Percentiles rank a stretch among this genome's conserved stretches.
Conservation (phyloP, 768 basidiomycete genomes). For the Zangia roseola region DNA sequence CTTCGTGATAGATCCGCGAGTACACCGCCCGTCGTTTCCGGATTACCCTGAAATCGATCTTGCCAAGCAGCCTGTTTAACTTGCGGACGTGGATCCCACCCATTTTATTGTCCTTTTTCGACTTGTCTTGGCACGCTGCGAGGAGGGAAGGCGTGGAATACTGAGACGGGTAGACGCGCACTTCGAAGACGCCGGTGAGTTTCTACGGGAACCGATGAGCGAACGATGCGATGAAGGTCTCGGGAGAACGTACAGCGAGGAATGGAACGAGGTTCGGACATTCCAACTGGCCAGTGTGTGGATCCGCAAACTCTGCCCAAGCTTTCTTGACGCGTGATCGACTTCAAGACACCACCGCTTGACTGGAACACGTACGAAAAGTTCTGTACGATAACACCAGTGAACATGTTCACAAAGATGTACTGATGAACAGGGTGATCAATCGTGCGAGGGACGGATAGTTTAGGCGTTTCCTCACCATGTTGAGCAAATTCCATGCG, state of each 20-base stretch:
- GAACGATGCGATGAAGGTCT: no score
- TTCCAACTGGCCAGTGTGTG: slow-evolving; percentile 75
- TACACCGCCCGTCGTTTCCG: slow-evolving; percentile 68
- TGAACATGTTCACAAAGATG: slow-evolving; percentile 95
- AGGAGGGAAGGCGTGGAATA: slow-evolving; percentile 62
- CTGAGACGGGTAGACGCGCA: slow-evolving; percentile 76
- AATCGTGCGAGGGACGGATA: slow-evolving; percentile 13
- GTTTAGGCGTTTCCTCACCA: slow-evolving; percentile 54
- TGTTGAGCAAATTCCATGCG: slow-evolving; percentile 92
- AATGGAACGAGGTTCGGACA: slow-evolving; percentile 71
- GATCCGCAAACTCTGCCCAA: slow-evolving; percentile 84
- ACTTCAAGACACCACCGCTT: slow-evolving; percentile 67
- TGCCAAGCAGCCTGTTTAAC: slow-evolving; percentile 54
- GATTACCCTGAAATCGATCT: slow-evolving; percentile 64
- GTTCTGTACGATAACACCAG: slow-evolving; percentile 93
- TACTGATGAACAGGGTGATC: slow-evolving; percentile 50
- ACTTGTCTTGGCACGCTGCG: slow-evolving; percentile 43
- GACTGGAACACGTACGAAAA: slow-evolving; percentile 95
- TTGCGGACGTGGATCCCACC: slow-evolving; percentile 63
- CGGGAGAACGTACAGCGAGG: slow-evolving; percentile 61
- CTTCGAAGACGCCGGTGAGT: slow-evolving; percentile 85
- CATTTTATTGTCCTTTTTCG: slow-evolving; percentile 35
- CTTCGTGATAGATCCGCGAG: slow-evolving; percentile 84
- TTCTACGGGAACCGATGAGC: slow-evolving; percentile 45
- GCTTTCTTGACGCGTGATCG: slow-evolving; percentile 85